Conservation (phyloP, 495 filamentous ascomycete species). For the Lasiosphaeria miniovina region DNA sequence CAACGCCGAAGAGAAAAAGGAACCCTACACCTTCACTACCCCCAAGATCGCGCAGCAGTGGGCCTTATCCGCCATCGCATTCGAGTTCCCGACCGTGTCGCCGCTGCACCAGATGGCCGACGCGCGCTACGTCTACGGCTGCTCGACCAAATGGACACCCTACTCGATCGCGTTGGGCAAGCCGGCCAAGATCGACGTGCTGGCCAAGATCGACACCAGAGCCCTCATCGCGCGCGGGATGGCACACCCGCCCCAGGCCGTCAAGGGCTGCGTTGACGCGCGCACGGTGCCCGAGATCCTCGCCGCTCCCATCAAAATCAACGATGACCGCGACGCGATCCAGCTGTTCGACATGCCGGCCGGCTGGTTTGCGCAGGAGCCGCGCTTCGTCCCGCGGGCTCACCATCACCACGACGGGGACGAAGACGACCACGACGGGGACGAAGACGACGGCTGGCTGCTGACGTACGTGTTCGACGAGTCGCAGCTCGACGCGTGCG, state of each 20-base stretch:
- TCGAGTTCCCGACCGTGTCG: constrained; percentile 59
- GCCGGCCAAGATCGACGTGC: constrained; percentile 58
- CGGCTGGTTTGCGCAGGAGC: constrained; percentile 61
- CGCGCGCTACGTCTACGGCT: constrained; percentile 57
- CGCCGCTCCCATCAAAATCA: constrained; percentile 22
- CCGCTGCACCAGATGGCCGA: constrained; percentile 50
- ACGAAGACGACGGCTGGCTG: constrained; percentile 57
- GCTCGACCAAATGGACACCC: constrained; percentile 38
- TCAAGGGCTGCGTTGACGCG: constrained; percentile 14
- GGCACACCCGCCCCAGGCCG: constrained; percentile 17
- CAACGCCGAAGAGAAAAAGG: background rate
- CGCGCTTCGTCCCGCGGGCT: constrained; percentile 59
- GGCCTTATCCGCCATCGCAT: constrained; percentile 57
- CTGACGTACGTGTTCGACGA: constrained; percentile 59
- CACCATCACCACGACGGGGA: no score
- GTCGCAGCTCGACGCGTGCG: constrained; percentile 47
- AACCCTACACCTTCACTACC: no score
- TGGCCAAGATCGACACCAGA: constrained; percentile 55
- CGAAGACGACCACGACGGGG: constrained; percentile 53
- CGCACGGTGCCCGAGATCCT: constrained; percentile 30
- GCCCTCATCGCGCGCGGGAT: constrained; percentile 48
- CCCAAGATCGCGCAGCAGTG: constrained; percentile 61
- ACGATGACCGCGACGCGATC: constrained; percentile 46
- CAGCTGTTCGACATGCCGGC: constrained; percentile 54
- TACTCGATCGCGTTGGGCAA: constrained; percentile 53